Percentiles rank a stretch among this genome's conserved stretches.
Evolutionary conservation across 1,284 basidiomycete species (phyloP).

Genomic region (Leccinum discolor): DNA sequence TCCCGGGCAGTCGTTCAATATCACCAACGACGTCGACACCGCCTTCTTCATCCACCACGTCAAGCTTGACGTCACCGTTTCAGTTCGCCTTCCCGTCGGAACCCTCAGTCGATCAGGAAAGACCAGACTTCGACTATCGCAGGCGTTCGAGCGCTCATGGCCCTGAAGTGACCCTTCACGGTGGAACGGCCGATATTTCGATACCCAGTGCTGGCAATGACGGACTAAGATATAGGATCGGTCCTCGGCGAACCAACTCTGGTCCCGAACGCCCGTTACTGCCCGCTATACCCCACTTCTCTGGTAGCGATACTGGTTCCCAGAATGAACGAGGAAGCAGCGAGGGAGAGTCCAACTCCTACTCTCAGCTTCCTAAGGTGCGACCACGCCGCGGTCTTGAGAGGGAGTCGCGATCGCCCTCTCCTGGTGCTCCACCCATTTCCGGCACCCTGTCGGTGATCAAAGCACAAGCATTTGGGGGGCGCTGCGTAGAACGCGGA

Average conservation of each 20-base stretch:
- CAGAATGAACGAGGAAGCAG: constrained; percentile 57
- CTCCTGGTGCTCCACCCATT: constrained; percentile 61
- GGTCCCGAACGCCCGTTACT: constrained; percentile 52
- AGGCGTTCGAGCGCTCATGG: constrained; percentile 51
- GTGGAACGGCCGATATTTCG: constrained; percentile 73
- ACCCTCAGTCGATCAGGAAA: constrained; percentile 50
- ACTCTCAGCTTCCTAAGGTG: constrained; percentile 39
- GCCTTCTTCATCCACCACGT: constrained; percentile 62
- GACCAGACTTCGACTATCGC: constrained; percentile 64
- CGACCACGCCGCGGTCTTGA: constrained; percentile 47
- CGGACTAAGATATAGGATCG: constrained; percentile 58
- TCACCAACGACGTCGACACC: constrained; percentile 71
- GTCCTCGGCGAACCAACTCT: constrained; percentile 47
- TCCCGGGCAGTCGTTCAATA: constrained; percentile 69
- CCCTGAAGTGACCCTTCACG: constrained; percentile 66
- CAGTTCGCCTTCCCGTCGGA: constrained; percentile 65
- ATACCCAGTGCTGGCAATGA: constrained; percentile 49
- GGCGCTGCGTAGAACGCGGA: constrained; percentile 73
- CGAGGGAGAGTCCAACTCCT: constrained; percentile 52
- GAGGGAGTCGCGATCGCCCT: constrained; percentile 67
- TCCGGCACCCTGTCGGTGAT: constrained; percentile 83
- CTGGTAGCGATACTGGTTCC: constrained; percentile 51
- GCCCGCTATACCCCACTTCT: constrained; percentile 51
- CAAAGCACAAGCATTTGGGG: constrained; percentile 82
- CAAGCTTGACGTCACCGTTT: constrained; percentile 58